Base-by-base conservation (phyloP, 2,329 filamentous ascomycete genomes). In the Colletotrichum camelliae region DNA sequence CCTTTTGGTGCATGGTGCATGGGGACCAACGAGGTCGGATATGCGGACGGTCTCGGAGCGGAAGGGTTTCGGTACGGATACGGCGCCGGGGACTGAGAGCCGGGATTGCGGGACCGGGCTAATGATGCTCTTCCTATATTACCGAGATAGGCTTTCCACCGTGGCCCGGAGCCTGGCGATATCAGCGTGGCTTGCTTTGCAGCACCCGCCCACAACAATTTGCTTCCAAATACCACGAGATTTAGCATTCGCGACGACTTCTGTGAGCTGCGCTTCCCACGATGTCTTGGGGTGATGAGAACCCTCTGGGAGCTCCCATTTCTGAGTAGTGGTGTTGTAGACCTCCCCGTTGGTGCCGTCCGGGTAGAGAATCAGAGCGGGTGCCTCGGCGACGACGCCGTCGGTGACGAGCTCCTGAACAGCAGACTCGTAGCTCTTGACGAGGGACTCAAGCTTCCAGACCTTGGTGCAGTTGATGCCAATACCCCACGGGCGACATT, bases 381-480 rank as follows among this genome's bases (percentile, higher is more conserved):
- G 92, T 85, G 87, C 88, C 7, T 81, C 79, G 0, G 76, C 24
- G 2, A 87, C 68, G 16, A 82, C 78, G 1, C 85, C 84, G 5
- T 81, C 78, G 5, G 80, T 67, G 2, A 87, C 72, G 78, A 91
- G 68, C n/a, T 74, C 77, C 12, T 77, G 74, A 18, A 92, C 81
- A 10, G 85, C 87, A 5, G 83, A 85, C 79, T 93, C 91, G 67
- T 90, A 93, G 65, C 88, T 85, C 21, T 82, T 83, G 21, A 95
- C 83, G 18, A 94, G 83, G 1, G 83, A 80, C 3, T 89, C 88
- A 35, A 95, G 85, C 81, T 93, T 92, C 66, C 89, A 86, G 39
- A 94, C 88, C 81, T 93, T 94, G 48, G 89, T 94, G 82, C 93
- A 94, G 82, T 94, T 94, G 80, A 94, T 89, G 2, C 93, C 93